Conservation (phyloP, 2,329 filamentous ascomycete species). For the Xylariaceae sp. region DNA sequence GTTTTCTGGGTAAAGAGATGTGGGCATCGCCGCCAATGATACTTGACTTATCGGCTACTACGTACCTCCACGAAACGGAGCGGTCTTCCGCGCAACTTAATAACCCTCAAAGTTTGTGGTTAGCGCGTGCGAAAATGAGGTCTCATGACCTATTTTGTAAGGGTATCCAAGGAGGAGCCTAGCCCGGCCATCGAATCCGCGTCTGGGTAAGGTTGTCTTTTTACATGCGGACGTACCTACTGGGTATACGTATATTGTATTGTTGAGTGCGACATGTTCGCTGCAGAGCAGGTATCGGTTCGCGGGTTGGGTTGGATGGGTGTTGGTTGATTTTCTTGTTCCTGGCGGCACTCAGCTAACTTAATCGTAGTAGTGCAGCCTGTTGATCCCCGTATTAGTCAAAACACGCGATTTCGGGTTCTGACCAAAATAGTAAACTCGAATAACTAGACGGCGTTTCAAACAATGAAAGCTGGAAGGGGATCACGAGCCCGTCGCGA, state of each 20-base stretch:
- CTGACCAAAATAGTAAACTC: neutral
- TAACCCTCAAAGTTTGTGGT: constrained; percentile 28
- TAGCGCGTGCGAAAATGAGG: constrained; percentile 29
- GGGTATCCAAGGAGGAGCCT: constrained; percentile 30
- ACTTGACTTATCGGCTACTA: constrained; percentile 29
- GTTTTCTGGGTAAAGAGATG: constrained; percentile 12
- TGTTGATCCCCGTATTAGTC: constrained; percentile 1
- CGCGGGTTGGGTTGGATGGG: constrained; percentile 1
- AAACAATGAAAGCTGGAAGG: constrained; percentile 1
- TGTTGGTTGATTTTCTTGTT: constrained; percentile 25
- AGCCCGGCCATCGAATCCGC: constrained; percentile 26
- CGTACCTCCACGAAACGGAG: constrained; percentile 27
- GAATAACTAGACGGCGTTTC: neutral
- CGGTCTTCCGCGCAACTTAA: constrained; percentile 24
- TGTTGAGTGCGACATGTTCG: constrained; percentile 28
- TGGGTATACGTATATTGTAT: constrained; percentile 7
- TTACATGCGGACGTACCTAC: constrained; percentile 22
- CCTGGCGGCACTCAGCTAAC: constrained; percentile 22
- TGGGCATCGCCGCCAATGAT: constrained; percentile 22
- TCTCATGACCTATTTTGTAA: constrained; percentile 32
- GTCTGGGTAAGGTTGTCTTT: constrained; percentile 23
- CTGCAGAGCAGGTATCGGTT: constrained; percentile 25
- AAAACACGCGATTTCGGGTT: neutral
- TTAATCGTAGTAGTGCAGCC: too few relatives aligned
- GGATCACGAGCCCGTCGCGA: neutral